Conservation (phyloP, 352 stramenopile species). For the Pythium coloratum region DNA sequence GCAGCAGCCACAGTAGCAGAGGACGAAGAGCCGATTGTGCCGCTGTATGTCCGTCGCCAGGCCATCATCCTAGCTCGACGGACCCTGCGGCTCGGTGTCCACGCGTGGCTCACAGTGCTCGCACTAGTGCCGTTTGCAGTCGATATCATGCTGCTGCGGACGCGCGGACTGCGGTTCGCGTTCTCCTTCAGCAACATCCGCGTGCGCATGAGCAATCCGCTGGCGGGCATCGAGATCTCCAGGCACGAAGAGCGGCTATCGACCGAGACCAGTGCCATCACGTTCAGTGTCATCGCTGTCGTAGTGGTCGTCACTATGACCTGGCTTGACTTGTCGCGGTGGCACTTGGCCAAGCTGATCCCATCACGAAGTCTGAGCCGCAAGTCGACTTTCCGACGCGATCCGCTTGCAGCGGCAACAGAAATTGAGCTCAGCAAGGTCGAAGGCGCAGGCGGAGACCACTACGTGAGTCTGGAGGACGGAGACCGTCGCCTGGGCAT, state of each 20-base stretch:
- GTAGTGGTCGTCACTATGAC: constrained; percentile 2
- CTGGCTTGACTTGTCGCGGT: constrained; percentile 20
- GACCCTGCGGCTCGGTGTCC: background rate
- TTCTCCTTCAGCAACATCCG: constrained; percentile 24
- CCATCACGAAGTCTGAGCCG: background rate
- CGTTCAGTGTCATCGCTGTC: background rate
- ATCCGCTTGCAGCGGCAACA: background rate
- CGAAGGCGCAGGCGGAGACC: background rate
- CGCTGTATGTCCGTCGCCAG: constrained; percentile 1
- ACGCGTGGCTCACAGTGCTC: constrained; percentile 5
- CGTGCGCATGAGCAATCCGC: constrained; percentile 13
- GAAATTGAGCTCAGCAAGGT: constrained; percentile 3
- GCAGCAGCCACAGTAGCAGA: constrained; percentile 1
- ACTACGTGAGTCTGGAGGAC: constrained; percentile 15
- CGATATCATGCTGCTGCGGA: constrained; percentile 22
- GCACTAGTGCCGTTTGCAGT: constrained; percentile 18
- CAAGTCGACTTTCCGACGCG: background rate
- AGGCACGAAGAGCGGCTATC: constrained; percentile 7
- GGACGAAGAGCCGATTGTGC: constrained; percentile 16
- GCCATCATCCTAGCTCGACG: constrained; percentile 3
- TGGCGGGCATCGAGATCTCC: constrained; percentile 1
- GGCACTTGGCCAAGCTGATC: constrained; percentile 11
- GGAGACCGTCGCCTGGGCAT: background rate
- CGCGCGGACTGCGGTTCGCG: constrained; percentile 23
- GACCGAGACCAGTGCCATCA: constrained; percentile 2